Evolutionary conservation across 192 early-diverging fungal species (phyloP).

Genomic region (Coemansia sp.): DNA sequence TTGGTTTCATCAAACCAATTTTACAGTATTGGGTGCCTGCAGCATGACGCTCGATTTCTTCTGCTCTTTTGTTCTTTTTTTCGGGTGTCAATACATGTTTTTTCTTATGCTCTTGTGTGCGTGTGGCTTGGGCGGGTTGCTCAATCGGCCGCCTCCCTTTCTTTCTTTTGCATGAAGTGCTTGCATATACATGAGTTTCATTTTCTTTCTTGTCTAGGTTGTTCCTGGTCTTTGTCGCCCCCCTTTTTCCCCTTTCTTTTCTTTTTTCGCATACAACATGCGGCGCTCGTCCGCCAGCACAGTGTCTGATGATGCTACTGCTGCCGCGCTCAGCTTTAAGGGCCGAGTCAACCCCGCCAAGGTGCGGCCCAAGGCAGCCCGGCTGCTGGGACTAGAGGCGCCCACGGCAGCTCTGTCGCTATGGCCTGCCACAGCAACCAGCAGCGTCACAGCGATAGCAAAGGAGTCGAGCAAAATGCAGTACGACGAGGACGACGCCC

Average conservation of each 20-base stretch:
- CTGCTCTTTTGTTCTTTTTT: neutral
- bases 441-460: neutral
- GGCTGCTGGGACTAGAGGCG: conserved; percentile 30
- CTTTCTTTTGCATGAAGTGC: neutral
- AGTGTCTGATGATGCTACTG: neutral
- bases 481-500: neutral
- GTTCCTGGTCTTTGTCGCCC: neutral
- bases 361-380: conserved; percentile 43
- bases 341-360: neutral
- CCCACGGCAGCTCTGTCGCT: neutral
- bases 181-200: neutral
- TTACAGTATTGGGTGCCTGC: neutral
- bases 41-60: neutral
- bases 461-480: neutral
- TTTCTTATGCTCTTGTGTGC: neutral
- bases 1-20: neutral
- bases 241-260: neutral
- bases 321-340: neutral
- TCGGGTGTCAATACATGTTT: neutral
- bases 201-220: neutral
- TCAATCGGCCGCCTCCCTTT: conserved; percentile 4
- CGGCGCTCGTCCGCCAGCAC: conserved; percentile 4
- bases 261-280: conserved; percentile 5
- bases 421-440: neutral
- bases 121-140: neutral